phyloP scores from a whole-genome alignment of 1,284 basidiomycete species.

The Cryptococcus hybrid region DNA sequence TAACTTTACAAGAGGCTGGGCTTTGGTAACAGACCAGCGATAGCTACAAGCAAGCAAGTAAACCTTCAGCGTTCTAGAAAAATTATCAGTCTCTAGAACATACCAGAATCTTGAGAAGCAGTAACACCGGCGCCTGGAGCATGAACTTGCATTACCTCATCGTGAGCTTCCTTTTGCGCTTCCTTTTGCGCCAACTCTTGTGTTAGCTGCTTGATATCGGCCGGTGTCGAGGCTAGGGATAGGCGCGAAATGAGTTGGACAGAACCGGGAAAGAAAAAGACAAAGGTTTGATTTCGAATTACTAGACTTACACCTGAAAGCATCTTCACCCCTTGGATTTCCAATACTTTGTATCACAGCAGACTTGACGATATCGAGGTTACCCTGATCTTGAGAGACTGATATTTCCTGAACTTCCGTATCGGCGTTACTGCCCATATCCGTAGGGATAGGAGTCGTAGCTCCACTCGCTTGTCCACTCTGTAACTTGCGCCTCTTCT shows the following conservation, averaged over 20 bases:
- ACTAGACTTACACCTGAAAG: not conserved
- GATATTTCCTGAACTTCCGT: not conserved
- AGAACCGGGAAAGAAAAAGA: not conserved
- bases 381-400: not conserved
- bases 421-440: not conserved
- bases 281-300: not conserved
- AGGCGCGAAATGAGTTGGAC: not conserved
- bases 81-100: not conserved
- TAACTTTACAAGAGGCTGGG: not conserved
- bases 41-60: not conserved
- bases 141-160: not conserved
- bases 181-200: conserved; percentile 6
- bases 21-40: not conserved
- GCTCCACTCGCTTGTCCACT: conserved; percentile 5
- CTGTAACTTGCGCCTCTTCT: conserved; percentile 6
- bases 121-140: not conserved
- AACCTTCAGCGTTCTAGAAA: not conserved
- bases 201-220: conserved; percentile 8
- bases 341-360: not conserved
- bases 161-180: not conserved
- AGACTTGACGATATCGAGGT: not conserved
- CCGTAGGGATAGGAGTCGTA: conserved; percentile 3
- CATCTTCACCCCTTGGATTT: too few relatives aligned
- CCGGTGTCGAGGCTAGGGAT: conserved; percentile 6
- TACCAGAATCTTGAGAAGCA: not conserved